phyloP scores from a whole-genome alignment of 164 flowering plant genomes.

The Warburgia ugandensis region DNA sequence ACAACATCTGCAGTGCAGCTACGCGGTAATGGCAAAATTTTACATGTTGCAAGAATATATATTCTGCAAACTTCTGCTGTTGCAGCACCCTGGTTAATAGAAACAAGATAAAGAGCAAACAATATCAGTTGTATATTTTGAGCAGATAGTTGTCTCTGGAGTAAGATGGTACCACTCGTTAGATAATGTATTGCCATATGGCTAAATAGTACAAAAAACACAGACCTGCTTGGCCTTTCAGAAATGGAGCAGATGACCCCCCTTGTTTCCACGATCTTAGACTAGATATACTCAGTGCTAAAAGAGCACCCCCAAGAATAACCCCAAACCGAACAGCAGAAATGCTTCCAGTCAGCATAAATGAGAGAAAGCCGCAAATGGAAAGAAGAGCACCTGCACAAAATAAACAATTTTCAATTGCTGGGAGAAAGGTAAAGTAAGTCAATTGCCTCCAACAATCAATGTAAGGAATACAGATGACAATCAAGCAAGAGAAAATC shows the following conservation, averaged over 20 bases:
- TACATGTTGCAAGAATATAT: too few relatives aligned
- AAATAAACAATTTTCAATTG: slow-evolving; percentile 5
- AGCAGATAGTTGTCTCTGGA: too few relatives aligned
- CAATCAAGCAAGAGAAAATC: too few relatives aligned
- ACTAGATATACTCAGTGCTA: slow-evolving; percentile 70
- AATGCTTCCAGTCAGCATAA: slow-evolving; percentile 82
- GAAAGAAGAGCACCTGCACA: slow-evolving; percentile 69
- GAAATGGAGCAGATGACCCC: slow-evolving; percentile 31
- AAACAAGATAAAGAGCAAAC: too few relatives aligned
- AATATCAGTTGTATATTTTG: too few relatives aligned
- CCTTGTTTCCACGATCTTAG: slow-evolving; percentile 56
- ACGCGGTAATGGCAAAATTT: too few relatives aligned
- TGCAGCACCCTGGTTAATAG: too few relatives aligned
- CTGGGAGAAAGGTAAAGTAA: background rate
- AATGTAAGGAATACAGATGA: background rate
- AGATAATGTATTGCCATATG: background rate
- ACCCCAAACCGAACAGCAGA: slow-evolving; percentile 88
- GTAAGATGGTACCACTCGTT: background rate
- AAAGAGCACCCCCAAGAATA: slow-evolving; percentile 74
- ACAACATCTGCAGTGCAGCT: too few relatives aligned
- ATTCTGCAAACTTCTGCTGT: too few relatives aligned
- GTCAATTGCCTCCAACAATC: background rate
- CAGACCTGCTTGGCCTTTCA: slow-evolving; percentile 86
- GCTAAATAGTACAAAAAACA: background rate
- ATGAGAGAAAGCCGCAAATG: slow-evolving; percentile 72